phyloP scores from a whole-genome alignment of 179 eudicot genomes.

The Corrigiola litoralis region DNA sequence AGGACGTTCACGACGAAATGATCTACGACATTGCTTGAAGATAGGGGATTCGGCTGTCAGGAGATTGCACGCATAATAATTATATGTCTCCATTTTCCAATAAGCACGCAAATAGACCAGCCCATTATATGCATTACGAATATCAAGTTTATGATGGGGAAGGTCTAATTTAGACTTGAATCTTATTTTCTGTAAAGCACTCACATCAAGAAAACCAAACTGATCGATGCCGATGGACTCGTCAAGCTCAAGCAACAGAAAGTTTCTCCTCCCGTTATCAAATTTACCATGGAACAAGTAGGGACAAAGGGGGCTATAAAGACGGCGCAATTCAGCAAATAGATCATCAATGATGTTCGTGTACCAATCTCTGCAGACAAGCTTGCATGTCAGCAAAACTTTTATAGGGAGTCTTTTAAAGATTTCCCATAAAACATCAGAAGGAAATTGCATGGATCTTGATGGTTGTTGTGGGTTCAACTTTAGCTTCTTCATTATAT shows the following conservation, averaged over 20 bases:
- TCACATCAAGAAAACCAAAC: neutral
- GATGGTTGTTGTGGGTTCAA: too few species aligned
- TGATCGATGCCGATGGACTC: neutral
- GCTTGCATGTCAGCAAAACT: too few species aligned
- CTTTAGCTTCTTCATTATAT: too few species aligned
- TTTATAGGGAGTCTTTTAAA: slow-evolving; percentile 4
- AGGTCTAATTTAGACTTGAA: neutral
- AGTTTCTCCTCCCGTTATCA: neutral
- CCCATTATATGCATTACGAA: slow-evolving; percentile 8
- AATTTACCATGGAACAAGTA: slow-evolving; percentile 1
- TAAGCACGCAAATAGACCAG: neutral
- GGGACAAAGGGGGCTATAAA: neutral
- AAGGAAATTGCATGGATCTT: too few species aligned
- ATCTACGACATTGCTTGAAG: neutral
- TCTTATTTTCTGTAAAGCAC: neutral
- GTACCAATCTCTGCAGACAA: slow-evolving; percentile 13
- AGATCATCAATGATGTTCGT: neutral
- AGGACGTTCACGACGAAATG: neutral
- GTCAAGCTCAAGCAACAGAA: neutral
- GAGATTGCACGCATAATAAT: slow-evolving; percentile 1
- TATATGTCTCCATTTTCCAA: neutral
- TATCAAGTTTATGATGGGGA: neutral
- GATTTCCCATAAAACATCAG: too few species aligned
- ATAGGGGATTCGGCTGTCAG: neutral
- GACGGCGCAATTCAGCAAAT: neutral